Evolutionary conservation across 2,329 filamentous ascomycete species (phyloP).

Genomic region (Phaeosphaeria sp.): DNA sequence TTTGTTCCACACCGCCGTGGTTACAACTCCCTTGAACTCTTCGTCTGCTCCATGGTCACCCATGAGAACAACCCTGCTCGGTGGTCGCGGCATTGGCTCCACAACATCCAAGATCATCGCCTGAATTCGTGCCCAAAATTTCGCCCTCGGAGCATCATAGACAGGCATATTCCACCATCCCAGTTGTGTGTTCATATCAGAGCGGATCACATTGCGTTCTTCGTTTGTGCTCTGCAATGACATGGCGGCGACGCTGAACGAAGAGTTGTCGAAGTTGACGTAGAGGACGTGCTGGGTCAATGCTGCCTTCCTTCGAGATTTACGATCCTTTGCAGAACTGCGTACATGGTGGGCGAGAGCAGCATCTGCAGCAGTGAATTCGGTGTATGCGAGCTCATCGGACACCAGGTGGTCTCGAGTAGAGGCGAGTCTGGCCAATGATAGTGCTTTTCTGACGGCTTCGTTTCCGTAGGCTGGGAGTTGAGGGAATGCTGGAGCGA

Average conservation of each 20-base stretch:
- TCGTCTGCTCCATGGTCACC: conserved; percentile 27
- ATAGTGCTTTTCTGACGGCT: conserved; percentile 25
- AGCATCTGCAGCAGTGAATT: conserved; percentile 29
- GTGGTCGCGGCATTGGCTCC: conserved; percentile 12
- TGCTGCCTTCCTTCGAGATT: conserved; percentile 3
- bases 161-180: conserved; percentile 37
- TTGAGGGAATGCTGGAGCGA: conserved; percentile 26
- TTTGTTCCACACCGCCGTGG: conserved; percentile 26
- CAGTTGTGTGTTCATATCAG: conserved; percentile 17
- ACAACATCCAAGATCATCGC: conserved; percentile 24
- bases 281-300: conserved; percentile 27
- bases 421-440: conserved; percentile 19
- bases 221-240: conserved; percentile 12
- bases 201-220: conserved; percentile 9
- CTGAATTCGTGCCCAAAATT: conserved; percentile 31
- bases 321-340: not conserved
- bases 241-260: conserved; percentile 30
- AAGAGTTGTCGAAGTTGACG: conserved; percentile 33
- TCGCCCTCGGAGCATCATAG: conserved; percentile 26
- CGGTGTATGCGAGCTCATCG: conserved; percentile 11
- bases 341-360: conserved; percentile 24
- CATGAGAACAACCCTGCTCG: conserved; percentile 28
- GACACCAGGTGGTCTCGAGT: not conserved
- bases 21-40: conserved; percentile 30
- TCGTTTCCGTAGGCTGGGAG: conserved; percentile 11